Percentiles rank a stretch among this genome's conserved stretches.
Evolutionary conservation across 805 yeast genomes (phyloP).

Genomic region (Sugiyamaella smithiae): DNA sequence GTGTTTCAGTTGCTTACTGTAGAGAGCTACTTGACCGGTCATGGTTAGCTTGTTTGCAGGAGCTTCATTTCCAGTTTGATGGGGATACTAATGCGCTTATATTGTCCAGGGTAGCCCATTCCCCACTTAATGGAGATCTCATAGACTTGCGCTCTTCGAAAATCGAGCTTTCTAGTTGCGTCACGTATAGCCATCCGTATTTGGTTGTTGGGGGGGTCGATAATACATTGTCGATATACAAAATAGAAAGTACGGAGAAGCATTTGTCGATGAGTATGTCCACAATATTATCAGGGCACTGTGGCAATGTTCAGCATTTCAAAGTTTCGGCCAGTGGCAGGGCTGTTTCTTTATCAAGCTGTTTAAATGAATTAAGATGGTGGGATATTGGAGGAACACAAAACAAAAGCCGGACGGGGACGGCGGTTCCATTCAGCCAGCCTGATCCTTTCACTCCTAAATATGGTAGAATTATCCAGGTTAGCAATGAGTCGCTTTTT

Average conservation of each 20-base stretch:
- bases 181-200: constrained; percentile 14
- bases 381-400: constrained; percentile 16
- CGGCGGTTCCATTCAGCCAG: no score
- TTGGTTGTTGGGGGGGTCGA: constrained; percentile 11
- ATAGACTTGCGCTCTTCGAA: no score
- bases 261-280: background rate
- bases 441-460: background rate
- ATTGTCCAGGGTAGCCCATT: constrained; percentile 1
- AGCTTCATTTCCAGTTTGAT: constrained; percentile 8
- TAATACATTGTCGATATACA: constrained; percentile 8
- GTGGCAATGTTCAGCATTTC: constrained; percentile 9
- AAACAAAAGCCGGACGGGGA: no score
- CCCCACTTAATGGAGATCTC: background rate
- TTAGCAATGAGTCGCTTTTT: background rate
- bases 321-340: constrained; percentile 6
- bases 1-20: constrained; percentile 7
- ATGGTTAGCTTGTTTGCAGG: constrained; percentile 12
- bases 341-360: constrained; percentile 14
- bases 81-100: background rate
- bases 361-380: constrained; percentile 13
- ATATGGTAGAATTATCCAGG: background rate
- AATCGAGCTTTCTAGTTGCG: no score
- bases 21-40: constrained; percentile 2
- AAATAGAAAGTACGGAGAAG: background rate
- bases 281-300: constrained; percentile 14